Percentiles rank a stretch among this genome's conserved stretches.
phyloP scores from a whole-genome alignment of 1,284 basidiomycete genomes.

The Afroboletus lepidellus region DNA sequence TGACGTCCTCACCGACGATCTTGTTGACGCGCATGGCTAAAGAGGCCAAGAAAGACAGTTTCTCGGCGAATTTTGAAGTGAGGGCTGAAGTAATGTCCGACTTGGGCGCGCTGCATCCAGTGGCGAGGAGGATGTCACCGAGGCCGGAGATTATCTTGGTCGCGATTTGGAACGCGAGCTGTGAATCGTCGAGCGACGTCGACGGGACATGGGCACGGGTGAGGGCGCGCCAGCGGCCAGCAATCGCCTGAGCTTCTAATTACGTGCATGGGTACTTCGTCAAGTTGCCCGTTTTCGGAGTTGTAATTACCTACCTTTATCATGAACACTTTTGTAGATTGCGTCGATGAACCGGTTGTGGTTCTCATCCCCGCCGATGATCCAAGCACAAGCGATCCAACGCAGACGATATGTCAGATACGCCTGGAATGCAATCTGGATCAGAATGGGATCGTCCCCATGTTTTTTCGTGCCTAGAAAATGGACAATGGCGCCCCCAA shows the following conservation, averaged over 20 bases:
- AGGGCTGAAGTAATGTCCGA: slow-evolving; percentile 21
- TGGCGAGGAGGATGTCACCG: slow-evolving; percentile 30
- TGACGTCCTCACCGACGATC: slow-evolving; percentile 36
- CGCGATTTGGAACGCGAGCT: slow-evolving; percentile 24
- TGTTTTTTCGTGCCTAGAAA: slow-evolving; percentile 32
- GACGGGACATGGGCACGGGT: slow-evolving; percentile 30
- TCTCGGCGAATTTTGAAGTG: slow-evolving; percentile 29
- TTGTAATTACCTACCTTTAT: slow-evolving; percentile 17
- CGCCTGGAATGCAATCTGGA: slow-evolving; percentile 36
- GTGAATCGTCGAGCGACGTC: slow-evolving; percentile 21
- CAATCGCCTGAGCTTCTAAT: slow-evolving; percentile 33
- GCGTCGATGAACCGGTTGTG: slow-evolving; percentile 26
- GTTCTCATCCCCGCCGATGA: slow-evolving; percentile 29
- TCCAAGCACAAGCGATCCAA: slow-evolving; percentile 32
- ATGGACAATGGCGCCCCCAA: slow-evolving; percentile 26
- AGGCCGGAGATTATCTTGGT: slow-evolving; percentile 26
- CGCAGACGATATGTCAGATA: slow-evolving; percentile 27
- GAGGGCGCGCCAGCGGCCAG: slow-evolving; percentile 33
- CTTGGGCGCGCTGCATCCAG: slow-evolving; percentile 25
- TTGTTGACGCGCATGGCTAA: slow-evolving; percentile 33
- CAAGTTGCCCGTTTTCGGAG: neutral
- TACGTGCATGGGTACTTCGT: neutral
- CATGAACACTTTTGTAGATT: slow-evolving; percentile 28
- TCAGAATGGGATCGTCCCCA: slow-evolving; percentile 32
- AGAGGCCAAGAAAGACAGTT: slow-evolving; percentile 27